phyloP scores from a whole-genome alignment of 495 filamentous ascomycete genomes.

The Elasticomyces elasticus region DNA sequence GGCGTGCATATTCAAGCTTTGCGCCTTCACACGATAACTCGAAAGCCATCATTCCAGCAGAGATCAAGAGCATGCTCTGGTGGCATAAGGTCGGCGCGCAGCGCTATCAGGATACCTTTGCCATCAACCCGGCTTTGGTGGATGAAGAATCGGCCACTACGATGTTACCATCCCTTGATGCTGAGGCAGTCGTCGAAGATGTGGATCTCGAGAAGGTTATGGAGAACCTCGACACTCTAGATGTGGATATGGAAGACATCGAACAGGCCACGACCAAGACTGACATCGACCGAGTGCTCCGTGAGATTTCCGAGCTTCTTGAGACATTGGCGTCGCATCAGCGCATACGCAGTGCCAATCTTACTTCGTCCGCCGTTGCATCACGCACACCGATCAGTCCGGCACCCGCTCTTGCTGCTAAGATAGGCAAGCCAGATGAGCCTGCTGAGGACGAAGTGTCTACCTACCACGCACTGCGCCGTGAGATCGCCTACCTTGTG shows the following conservation, averaged over 20 bases:
- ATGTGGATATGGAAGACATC: conserved; percentile 28
- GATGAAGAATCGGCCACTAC: conserved; percentile 10
- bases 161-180: background rate
- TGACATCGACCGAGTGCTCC: conserved; percentile 53
- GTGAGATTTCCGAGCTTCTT: conserved; percentile 71
- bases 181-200: conserved; percentile 5
- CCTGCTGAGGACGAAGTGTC: conserved; percentile 57
- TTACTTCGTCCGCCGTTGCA: conserved; percentile 33
- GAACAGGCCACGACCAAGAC: conserved; percentile 48
- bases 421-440: conserved; percentile 35
- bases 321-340: conserved; percentile 82
- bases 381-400: conserved; percentile 31
- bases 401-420: conserved; percentile 31
- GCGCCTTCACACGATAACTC: conserved; percentile 76
- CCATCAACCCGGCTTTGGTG: conserved; percentile 38
- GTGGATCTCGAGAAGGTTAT: conserved; percentile 38
- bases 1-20: conserved; percentile 79
- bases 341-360: conserved; percentile 61
- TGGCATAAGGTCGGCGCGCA: conserved; percentile 68
- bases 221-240: conserved; percentile 19
- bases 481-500: conserved; percentile 62
- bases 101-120: conserved; percentile 44
- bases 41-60: conserved; percentile 58
- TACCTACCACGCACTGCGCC: conserved; percentile 65
- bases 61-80: conserved; percentile 69